Evolutionary conservation across 257 asterid species (phyloP), one percentile per base, ranked within the genome.

Genomic region (Petrea volubilis): DNA sequence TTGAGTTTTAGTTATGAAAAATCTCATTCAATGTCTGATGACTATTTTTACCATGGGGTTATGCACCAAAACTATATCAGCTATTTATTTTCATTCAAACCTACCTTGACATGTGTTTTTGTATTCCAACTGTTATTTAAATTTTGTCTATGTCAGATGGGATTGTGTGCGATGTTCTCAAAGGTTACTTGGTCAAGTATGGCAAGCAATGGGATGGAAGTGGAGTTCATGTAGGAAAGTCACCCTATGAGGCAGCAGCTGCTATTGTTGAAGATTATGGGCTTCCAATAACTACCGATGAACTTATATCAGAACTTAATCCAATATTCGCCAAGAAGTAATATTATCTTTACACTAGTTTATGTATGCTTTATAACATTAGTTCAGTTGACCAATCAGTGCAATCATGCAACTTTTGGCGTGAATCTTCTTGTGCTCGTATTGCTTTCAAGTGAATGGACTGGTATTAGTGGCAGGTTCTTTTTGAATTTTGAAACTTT

Each of bases 171-270:
- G 89, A 86, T 74, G 75, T 89, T 55, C 47, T 93, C 79, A 91
- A 73, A 75, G 68, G 61, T 76, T 84, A 81, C 84, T 80, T 93
- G 83, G 84, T 75, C 56, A 91, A 86, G 80, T 78, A 84, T 72
- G 97, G 94, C 50, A 91, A 93, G 87, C 84, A 91, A 69, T 93
- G 96, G 98, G 94, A 91, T 70, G 92, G 83, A 64, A 83, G 64
- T 68, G 73, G 40, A 77, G 78, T 86, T 70, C 79, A 84, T 58
- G 85, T 78, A 13, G 97, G 97, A 65, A 89, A 83, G 85, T 80
- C 96, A 57, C 96, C 96, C 40, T 64, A 73, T 79, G 96, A 93
- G 74, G 94, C 93, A 74, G 96, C 96, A 14, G 81, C 86, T 49
- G 89, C 83, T 34, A 79, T 91, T 68, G 85, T 89, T 40, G 88